These are phyloP conservation scores for Aspergillus viridinutans DNA, from an alignment of 2,329 filamentous ascomycete species.

Conservation along the genomic window DNA sequence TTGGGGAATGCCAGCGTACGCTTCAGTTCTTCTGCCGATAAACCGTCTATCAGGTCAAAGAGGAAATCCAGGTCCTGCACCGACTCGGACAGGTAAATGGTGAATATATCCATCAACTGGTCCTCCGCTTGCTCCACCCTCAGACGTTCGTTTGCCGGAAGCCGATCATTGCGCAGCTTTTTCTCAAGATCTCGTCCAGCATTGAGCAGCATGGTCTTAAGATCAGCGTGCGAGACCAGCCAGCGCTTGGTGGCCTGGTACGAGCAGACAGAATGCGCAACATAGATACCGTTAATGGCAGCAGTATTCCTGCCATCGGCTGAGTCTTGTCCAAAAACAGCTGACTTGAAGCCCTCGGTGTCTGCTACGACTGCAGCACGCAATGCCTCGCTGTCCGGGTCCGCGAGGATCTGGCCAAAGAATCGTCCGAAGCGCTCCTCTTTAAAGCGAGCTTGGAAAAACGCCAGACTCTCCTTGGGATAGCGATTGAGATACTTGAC, in stretches of 20 bases:
- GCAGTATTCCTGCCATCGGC: conserved; percentile 68
- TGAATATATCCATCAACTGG: conserved; percentile 80
- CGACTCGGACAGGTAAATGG: conserved; percentile 70
- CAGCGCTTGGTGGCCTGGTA: conserved; percentile 63
- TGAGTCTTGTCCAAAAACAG: conserved; percentile 60
- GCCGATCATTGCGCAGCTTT: conserved; percentile 64
- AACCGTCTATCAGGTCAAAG: conserved; percentile 76
- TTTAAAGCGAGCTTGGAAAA: conserved; percentile 73
- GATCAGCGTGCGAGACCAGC: conserved; percentile 53
- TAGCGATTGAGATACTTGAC: conserved; percentile 94
- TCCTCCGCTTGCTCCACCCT: conserved; percentile 86
- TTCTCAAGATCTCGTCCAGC: conserved; percentile 75
- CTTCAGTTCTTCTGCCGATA: conserved; percentile 80
- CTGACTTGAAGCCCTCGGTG: conserved; percentile 65
- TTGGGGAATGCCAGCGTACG: conserved; percentile 68
- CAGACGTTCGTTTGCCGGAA: conserved; percentile 70
- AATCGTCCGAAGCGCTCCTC: conserved; percentile 87
- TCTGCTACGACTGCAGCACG: conserved; percentile 71
- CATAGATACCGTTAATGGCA: conserved; percentile 81
- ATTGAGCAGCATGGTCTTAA: conserved; percentile 57
- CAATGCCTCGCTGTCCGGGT: conserved; percentile 69
- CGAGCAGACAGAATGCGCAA: conserved; percentile 72
- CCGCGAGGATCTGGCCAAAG: conserved; percentile 77
- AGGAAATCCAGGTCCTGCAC: conserved; percentile 76
- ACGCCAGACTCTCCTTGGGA: conserved; percentile 77